A percentile compares a stretch with the other conserved stretches of the same genome.
These are phyloP conservation scores for Vigna unguiculata DNA, from an alignment of 306 rosid species.

Conservation along the genomic window DNA sequence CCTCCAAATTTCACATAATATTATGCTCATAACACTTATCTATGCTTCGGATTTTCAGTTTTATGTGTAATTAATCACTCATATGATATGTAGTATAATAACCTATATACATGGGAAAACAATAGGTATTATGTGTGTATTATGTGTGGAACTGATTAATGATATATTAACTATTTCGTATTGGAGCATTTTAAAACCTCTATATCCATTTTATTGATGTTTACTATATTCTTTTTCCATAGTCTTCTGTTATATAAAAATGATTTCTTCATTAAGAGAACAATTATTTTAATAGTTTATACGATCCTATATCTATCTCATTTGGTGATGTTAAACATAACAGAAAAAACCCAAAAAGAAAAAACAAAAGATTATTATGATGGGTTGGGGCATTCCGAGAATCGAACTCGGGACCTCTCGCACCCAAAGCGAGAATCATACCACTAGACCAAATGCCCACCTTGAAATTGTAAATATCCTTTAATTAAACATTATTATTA, in stretches of 20 bases:
- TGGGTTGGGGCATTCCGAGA: conserved; percentile 56
- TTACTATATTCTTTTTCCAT: too few relatives aligned
- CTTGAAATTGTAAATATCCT: too few relatives aligned
- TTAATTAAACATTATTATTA: too few relatives aligned
- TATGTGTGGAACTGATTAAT: background rate
- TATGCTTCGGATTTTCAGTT: background rate
- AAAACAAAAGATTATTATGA: too few relatives aligned
- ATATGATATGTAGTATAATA: background rate
- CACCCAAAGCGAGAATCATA: conserved; percentile 58
- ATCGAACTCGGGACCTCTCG: conserved; percentile 54
- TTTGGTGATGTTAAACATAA: too few relatives aligned
- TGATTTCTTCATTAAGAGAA: too few relatives aligned
- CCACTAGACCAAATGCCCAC: conserved; percentile 55
- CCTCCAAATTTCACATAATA: conserved; percentile 26
- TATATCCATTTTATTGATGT: too few relatives aligned
- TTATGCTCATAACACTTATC: background rate
- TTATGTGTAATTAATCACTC: conserved; percentile 11
- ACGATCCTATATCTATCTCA: too few relatives aligned
- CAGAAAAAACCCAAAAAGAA: too few relatives aligned
- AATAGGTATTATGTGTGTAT: background rate
- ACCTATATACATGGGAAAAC: background rate
- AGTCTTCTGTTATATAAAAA: too few relatives aligned
- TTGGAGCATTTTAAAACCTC: background rate
- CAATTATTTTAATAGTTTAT: too few relatives aligned
- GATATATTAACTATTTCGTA: background rate